phyloP scores from a whole-genome alignment of 306 rosid genomes.

The Carpinus viminea region DNA sequence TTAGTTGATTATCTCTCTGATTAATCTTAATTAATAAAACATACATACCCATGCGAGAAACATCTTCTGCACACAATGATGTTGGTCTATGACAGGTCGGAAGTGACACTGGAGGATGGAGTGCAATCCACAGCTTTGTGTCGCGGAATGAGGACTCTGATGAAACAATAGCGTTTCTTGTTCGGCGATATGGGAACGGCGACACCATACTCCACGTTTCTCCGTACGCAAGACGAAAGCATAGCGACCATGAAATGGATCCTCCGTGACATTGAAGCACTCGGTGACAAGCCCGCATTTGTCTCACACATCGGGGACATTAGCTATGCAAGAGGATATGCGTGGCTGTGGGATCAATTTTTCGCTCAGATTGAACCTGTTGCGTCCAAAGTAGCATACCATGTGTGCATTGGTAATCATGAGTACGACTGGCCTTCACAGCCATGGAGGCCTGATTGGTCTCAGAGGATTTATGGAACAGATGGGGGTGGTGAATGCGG shows the following conservation, averaged over 20 bases:
- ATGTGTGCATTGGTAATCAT: conserved; percentile 92
- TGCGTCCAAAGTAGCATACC: conserved; percentile 76
- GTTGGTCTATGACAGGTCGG: conserved; percentile 58
- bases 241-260: conserved; percentile 82
- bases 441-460: conserved; percentile 87
- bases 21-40: not conserved
- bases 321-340: conserved; percentile 91
- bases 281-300: conserved; percentile 81
- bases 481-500: conserved; percentile 99
- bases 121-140: conserved; percentile 61
- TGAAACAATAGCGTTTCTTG: conserved; percentile 78
- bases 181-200: conserved; percentile 94
- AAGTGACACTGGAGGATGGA: conserved; percentile 80
- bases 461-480: conserved; percentile 52
- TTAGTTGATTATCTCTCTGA: not conserved
- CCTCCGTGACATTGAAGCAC: conserved; percentile 79
- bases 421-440: conserved; percentile 88
- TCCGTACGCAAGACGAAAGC: conserved; percentile 82
- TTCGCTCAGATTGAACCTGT: conserved; percentile 74
- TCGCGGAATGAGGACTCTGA: conserved; percentile 64
- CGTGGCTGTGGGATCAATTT: conserved; percentile 91
- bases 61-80: not conserved
- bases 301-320: conserved; percentile 92
- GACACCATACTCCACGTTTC: conserved; percentile 71
- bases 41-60: not conserved